Evolutionary conservation across 768 basidiomycete species (phyloP).

Genomic region (Hygrophorus pudorinus): DNA sequence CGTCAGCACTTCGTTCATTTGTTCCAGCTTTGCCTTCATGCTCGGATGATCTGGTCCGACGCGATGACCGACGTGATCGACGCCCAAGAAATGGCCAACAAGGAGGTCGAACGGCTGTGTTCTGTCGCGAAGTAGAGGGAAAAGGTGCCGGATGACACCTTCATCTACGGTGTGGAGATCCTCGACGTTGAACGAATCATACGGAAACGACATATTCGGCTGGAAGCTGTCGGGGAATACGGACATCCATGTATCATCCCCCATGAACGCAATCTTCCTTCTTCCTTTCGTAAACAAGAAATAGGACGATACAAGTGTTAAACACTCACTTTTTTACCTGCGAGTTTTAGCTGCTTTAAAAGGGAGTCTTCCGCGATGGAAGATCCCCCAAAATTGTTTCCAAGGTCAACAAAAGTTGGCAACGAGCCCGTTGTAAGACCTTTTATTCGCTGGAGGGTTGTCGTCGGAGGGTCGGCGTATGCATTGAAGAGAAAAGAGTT

Average conservation of each 20-base stretch:
- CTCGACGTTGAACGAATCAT: slow-evolving; percentile 97
- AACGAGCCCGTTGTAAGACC: slow-evolving; percentile 91
- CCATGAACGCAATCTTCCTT: slow-evolving; percentile 76
- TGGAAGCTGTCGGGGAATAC: slow-evolving; percentile 75
- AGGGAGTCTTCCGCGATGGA: slow-evolving; percentile 85
- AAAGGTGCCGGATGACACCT: slow-evolving; percentile 77
- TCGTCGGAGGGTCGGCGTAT: slow-evolving; percentile 89
- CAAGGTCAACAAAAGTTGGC: slow-evolving; percentile 93
- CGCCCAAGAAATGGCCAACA: slow-evolving; percentile 89
- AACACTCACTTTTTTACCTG: slow-evolving; percentile 48
- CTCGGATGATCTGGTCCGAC: slow-evolving; percentile 82
- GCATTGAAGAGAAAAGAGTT: slow-evolving; percentile 84
- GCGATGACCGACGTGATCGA: slow-evolving; percentile 94
- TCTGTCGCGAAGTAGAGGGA: slow-evolving; percentile 57
- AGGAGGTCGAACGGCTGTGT: slow-evolving; percentile 70
- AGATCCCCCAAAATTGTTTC: slow-evolving; percentile 83
- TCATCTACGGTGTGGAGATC: slow-evolving; percentile 93
- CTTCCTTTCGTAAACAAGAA: slow-evolving; percentile 4
- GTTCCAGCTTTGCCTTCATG: slow-evolving; percentile 77
- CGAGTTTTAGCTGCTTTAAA: slow-evolving; percentile 55
- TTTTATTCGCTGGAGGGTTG: slow-evolving; percentile 92
- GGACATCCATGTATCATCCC: slow-evolving; percentile 94
- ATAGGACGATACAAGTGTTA: neutral
- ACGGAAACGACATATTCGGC: slow-evolving; percentile 68
- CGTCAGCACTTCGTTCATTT: slow-evolving; percentile 77